Conservation (phyloP, 148 eudicot genomes). For the Rheum nobile region DNA sequence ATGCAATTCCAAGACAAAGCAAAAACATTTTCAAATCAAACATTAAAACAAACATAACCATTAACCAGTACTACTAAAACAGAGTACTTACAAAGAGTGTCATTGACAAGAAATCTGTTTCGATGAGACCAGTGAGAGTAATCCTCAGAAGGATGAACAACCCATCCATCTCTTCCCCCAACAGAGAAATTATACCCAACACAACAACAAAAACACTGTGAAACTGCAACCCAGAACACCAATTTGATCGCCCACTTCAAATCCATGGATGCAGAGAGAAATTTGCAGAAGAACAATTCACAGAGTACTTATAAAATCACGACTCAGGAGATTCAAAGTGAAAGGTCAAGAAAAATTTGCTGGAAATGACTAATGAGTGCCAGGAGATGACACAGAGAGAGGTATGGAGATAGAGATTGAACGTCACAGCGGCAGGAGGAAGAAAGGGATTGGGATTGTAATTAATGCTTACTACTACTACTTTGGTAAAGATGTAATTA, state of each 20-base stretch:
- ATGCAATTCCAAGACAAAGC: background rate
- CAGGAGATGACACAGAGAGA: background rate
- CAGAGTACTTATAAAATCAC: background rate
- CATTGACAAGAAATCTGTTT: constrained; percentile 9
- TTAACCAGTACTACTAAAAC: background rate
- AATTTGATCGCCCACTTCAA: background rate
- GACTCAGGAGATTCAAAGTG: background rate
- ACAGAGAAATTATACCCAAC: background rate
- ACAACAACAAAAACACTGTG: background rate
- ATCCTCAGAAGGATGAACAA: constrained; percentile 9
- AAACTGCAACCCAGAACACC: background rate
- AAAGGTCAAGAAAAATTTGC: background rate
- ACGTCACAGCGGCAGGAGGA: background rate
- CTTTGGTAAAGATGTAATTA: background rate
- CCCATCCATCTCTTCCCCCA: constrained; percentile 11
- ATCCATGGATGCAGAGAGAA: background rate
- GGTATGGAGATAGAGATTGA: constrained; percentile 1
- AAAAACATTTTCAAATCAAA: background rate
- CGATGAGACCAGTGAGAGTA: constrained; percentile 8
- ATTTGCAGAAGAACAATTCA: background rate
- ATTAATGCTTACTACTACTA: background rate
- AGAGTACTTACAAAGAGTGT: constrained; percentile 10
- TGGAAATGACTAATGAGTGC: background rate
- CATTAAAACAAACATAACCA: background rate
- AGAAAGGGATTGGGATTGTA: background rate